These are phyloP conservation scores for Nigrograna mackinnonii DNA, from an alignment of 2,329 filamentous ascomycete species.

Conservation along the genomic window DNA sequence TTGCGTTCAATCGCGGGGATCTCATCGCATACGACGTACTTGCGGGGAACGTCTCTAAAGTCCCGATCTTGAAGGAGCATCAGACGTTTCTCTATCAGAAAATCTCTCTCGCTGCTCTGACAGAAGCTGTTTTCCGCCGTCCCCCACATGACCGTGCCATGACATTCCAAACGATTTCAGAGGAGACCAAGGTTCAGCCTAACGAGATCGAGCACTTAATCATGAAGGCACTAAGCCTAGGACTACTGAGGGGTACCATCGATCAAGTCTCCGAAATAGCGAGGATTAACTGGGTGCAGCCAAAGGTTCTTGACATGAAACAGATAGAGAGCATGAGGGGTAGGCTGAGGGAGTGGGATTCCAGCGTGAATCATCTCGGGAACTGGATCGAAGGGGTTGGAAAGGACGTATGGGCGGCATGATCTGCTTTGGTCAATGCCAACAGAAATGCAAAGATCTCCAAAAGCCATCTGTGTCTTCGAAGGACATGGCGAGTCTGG, in stretches of 20 bases:
- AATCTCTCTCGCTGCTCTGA: slow-evolving; percentile 94
- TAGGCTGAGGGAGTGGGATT: slow-evolving; percentile 90
- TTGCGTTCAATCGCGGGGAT: slow-evolving; percentile 96
- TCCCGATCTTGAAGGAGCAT: slow-evolving; percentile 78
- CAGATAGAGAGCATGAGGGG: slow-evolving; percentile 93
- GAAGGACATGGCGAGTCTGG: no score
- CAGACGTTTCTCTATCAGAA: slow-evolving; percentile 89
- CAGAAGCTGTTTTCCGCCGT: slow-evolving; percentile 93
- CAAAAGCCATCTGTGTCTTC: no score
- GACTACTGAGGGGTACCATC: slow-evolving; percentile 86
- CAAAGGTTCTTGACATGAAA: slow-evolving; percentile 93
- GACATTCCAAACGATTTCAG: slow-evolving; percentile 84
- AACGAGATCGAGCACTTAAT: slow-evolving; percentile 97
- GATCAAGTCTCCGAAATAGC: slow-evolving; percentile 95
- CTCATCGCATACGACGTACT: slow-evolving; percentile 84
- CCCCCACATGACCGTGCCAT: slow-evolving; percentile 95
- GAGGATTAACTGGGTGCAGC: slow-evolving; percentile 97
- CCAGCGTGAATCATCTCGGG: slow-evolving; percentile 91
- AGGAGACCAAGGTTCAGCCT: slow-evolving; percentile 88
- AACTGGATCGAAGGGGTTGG: slow-evolving; percentile 96
- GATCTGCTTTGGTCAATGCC: no score
- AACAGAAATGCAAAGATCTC: no score
- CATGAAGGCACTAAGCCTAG: slow-evolving; percentile 98
- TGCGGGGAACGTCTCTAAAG: slow-evolving; percentile 77
- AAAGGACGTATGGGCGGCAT: slow-evolving; percentile 94